Conservation (phyloP, 2,329 filamentous ascomycete genomes). For the Lasiodiplodia sp. region DNA sequence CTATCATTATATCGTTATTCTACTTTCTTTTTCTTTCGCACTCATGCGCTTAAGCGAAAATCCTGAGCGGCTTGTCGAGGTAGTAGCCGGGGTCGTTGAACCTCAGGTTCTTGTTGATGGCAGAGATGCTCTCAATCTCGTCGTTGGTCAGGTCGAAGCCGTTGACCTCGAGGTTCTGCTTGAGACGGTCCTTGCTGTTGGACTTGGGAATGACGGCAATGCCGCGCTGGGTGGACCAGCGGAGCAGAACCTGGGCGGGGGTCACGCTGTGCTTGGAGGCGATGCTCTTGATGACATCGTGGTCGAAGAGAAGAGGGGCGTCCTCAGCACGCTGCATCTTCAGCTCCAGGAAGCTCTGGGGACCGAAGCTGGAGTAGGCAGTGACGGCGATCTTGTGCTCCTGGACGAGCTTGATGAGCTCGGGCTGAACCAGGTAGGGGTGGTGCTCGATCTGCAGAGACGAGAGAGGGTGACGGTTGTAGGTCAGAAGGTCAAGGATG, state of each 20-base stretch:
- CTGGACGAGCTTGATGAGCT: conserved; percentile 74
- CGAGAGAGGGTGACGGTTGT: conserved; percentile 76
- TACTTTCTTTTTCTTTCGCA: conserved; percentile 21
- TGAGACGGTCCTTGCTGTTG: conserved; percentile 41
- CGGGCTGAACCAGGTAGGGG: conserved; percentile 81
- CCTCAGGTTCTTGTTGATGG: conserved; percentile 41
- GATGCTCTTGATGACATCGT: conserved; percentile 68
- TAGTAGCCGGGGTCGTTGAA: conserved; percentile 45
- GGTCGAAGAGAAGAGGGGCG: conserved; percentile 74
- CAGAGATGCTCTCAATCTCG: conserved; percentile 47
- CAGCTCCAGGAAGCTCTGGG: conserved; percentile 79
- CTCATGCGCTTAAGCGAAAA: conserved; percentile 36
- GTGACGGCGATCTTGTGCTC: conserved; percentile 76
- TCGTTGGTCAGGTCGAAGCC: conserved; percentile 41
- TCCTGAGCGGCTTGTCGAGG: conserved; percentile 37
- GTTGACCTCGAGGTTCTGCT: conserved; percentile 44
- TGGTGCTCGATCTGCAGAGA: conserved; percentile 90
- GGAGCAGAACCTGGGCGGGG: conserved; percentile 80
- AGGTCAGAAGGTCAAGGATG: conserved; percentile 80
- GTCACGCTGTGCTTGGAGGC: conserved; percentile 75
- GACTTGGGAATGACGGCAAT: conserved; percentile 83
- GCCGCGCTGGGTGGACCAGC: conserved; percentile 83
- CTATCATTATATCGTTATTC: conserved; percentile 25
- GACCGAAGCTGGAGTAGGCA: conserved; percentile 85
- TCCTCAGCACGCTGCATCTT: conserved; percentile 68